Evolutionary conservation across 169 alveolate genomes (phyloP).

Genomic region (Cryptosporidium felis): DNA sequence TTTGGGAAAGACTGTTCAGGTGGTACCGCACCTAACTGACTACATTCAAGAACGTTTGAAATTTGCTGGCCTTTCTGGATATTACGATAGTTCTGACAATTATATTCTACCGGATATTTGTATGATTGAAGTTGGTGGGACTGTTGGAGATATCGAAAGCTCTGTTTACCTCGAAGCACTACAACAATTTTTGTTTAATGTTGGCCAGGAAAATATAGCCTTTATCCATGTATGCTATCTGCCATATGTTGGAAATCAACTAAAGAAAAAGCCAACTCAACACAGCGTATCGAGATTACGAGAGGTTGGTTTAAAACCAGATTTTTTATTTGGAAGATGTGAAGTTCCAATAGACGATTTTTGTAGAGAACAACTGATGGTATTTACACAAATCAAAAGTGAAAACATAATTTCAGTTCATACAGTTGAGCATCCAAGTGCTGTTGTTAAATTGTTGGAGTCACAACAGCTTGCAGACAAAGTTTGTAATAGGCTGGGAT

Average conservation of each 20-base stretch:
- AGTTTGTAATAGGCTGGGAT: conserved; percentile 14
- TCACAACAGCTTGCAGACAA: conserved; percentile 67
- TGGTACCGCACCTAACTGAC: conserved; percentile 80
- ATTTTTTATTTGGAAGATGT: conserved; percentile 77
- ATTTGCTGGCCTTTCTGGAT: conserved; percentile 71
- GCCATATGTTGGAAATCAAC: conserved; percentile 89
- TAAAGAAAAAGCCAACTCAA: conserved; percentile 92
- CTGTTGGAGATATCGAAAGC: conserved; percentile 96
- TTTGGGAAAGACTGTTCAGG: conserved; percentile 96
- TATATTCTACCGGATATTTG: conserved; percentile 88
- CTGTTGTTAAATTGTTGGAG: conserved; percentile 69
- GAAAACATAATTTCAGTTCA: conserved; percentile 72
- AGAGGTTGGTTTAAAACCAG: conserved; percentile 84
- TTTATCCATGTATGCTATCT: conserved; percentile 86
- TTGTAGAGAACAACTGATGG: conserved; percentile 27
- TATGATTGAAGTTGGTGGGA: conserved; percentile 94
- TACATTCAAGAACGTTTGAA: conserved; percentile 71
- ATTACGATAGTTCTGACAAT: conserved; percentile 73
- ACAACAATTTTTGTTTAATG: conserved; percentile 83
- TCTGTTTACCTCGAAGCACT: conserved; percentile 92
- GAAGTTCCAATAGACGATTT: conserved; percentile 57
- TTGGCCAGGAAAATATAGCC: conserved; percentile 87
- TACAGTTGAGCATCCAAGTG: conserved; percentile 69
- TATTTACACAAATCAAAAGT: conserved; percentile 69
- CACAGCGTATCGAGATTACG: conserved; percentile 88